A percentile compares a stretch with the other conserved stretches of the same genome.
phyloP scores from a whole-genome alignment of 179 eudicot species.

The Pouteria campechiana region DNA sequence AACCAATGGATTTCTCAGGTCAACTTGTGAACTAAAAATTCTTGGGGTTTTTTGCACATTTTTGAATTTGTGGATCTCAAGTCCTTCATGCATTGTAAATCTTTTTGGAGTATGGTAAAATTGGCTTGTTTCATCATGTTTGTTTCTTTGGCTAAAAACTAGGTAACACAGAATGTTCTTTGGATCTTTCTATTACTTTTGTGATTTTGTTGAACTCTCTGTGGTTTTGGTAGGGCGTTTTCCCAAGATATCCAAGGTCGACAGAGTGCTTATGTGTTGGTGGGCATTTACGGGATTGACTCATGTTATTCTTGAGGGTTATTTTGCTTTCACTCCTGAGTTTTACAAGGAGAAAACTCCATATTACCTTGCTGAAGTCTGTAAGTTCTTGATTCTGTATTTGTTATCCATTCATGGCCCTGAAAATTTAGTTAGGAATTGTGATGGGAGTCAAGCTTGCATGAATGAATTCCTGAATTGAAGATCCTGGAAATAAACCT shows the following conservation, averaged over 20 bases:
- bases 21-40: too few species aligned
- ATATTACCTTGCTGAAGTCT: conserved; percentile 73
- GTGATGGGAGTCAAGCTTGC: too few species aligned
- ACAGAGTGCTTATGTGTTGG: conserved; percentile 86
- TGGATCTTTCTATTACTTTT: neutral
- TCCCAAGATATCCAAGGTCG: conserved; percentile 35
- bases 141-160: too few species aligned
- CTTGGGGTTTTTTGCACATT: too few species aligned
- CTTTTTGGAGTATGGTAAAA: too few species aligned
- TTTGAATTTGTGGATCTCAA: too few species aligned
- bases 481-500: neutral
- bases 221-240: conserved; percentile 29
- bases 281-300: conserved; percentile 80
- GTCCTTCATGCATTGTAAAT: neutral
- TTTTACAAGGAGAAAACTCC: conserved; percentile 61
- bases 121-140: too few species aligned
- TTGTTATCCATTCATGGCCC: neutral
- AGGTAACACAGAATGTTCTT: neutral
- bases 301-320: conserved; percentile 76
- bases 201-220: neutral
- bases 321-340: conserved; percentile 77
- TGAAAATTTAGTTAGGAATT: too few species aligned
- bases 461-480: too few species aligned
- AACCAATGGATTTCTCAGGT: too few species aligned
- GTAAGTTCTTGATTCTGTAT: conserved; percentile 30